Conservation (phyloP, 2,329 filamentous ascomycete genomes). For the Aspergillus texensis region DNA sequence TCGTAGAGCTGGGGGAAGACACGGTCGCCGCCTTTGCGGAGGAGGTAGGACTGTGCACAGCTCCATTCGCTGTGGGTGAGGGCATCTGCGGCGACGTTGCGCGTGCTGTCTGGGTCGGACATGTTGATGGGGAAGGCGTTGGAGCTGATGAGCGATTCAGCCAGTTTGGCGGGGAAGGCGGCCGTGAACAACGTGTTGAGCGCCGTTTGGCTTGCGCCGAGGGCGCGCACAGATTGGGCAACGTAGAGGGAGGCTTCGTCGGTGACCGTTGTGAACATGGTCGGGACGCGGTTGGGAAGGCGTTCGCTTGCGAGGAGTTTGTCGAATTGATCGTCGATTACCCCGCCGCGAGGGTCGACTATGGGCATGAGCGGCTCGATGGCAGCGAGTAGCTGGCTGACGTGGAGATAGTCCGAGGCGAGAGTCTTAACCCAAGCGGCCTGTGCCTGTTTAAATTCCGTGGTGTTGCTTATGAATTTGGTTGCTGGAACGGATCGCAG, state of each 20-base stretch:
- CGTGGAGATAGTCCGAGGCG: constrained; percentile 21
- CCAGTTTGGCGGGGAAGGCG: constrained; percentile 21
- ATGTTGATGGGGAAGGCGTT: constrained; percentile 17
- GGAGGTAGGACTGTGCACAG: constrained; percentile 21
- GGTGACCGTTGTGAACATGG: constrained; percentile 30
- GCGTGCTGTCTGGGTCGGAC: constrained; percentile 21
- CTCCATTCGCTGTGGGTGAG: constrained; percentile 24
- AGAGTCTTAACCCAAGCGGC: constrained; percentile 11
- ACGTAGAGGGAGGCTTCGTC: constrained; percentile 29
- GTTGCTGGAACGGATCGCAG: constrained; percentile 27
- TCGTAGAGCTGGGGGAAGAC: constrained; percentile 27
- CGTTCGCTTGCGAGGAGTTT: constrained; percentile 19
- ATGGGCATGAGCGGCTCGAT: constrained; percentile 31
- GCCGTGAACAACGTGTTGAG: constrained; percentile 20
- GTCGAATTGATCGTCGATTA: constrained; percentile 33
- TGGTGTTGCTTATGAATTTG: constrained; percentile 26
- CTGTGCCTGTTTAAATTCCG: constrained; percentile 16
- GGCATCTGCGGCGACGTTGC: constrained; percentile 17
- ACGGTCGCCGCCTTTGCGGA: constrained; percentile 3
- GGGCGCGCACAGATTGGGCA: constrained; percentile 9
- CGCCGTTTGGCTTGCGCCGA: constrained; percentile 11
- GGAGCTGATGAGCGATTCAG: constrained; percentile 15
- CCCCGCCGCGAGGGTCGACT: constrained; percentile 26
- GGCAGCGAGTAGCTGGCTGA: constrained; percentile 17
- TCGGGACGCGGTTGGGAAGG: constrained; percentile 30